These are phyloP conservation scores for Mycena haematopus DNA, from an alignment of 768 basidiomycete species.

Conservation along the genomic window DNA sequence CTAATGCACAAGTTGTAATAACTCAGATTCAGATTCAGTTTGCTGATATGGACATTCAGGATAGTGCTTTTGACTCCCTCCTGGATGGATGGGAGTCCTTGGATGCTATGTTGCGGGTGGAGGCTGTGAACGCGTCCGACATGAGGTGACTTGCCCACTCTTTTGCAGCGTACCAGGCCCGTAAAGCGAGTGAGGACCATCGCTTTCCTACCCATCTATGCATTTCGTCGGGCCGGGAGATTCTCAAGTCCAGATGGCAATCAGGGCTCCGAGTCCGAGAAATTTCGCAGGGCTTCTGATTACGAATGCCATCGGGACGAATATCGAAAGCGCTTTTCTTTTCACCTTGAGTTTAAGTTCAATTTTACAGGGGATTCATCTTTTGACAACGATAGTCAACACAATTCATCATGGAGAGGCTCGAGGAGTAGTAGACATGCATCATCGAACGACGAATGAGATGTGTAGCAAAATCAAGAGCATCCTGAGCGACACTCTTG, in stretches of 20 bases:
- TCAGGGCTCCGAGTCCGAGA: constrained; percentile 23
- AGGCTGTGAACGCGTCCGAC: constrained; percentile 7
- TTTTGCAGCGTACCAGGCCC: constrained; percentile 30
- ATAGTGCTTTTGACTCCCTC: not conserved
- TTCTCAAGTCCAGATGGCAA: constrained; percentile 30
- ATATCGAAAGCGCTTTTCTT: constrained; percentile 36
- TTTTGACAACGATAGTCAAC: constrained; percentile 29
- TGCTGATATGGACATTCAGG: constrained; percentile 13
- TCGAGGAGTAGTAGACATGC: constrained; percentile 26
- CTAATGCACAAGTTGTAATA: too few species aligned
- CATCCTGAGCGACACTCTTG: constrained; percentile 37
- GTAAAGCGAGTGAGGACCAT: constrained; percentile 32
- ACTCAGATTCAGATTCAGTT: constrained; percentile 12
- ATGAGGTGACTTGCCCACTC: constrained; percentile 8
- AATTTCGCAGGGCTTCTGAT: constrained; percentile 31
- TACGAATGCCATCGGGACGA: constrained; percentile 37
- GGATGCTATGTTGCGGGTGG: constrained; percentile 3
- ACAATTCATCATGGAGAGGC: constrained; percentile 31
- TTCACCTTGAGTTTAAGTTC: constrained; percentile 31
- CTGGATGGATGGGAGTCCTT: constrained; percentile 2
- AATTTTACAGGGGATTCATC: not conserved
- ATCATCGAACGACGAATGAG: constrained; percentile 31
- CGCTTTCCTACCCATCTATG: constrained; percentile 34
- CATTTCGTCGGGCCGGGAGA: constrained; percentile 31
- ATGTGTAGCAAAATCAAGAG: constrained; percentile 33